A percentile compares a stretch with the other conserved stretches of the same genome.
phyloP scores from a whole-genome alignment of 805 yeast species.

The Suhomyces vadensis region DNA sequence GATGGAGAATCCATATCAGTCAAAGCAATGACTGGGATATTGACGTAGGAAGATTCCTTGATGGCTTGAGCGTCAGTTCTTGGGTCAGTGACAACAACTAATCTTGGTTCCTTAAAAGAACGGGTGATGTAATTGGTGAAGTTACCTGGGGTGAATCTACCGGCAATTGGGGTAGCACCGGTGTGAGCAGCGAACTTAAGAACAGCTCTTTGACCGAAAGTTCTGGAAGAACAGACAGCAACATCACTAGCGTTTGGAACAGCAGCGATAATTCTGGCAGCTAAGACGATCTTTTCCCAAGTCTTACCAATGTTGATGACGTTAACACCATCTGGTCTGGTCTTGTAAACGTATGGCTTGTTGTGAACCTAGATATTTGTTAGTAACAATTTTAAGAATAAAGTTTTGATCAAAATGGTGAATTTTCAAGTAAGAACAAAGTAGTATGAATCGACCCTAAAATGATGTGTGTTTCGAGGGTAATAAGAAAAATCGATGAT shows the following conservation, averaged over 20 bases:
- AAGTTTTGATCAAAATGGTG: background rate
- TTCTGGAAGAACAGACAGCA: slow-evolving; percentile 98
- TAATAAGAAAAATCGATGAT: no score
- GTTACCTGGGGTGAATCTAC: slow-evolving; percentile 99
- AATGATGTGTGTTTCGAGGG: no score
- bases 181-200: slow-evolving; percentile 99
- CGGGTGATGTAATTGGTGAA: slow-evolving; percentile 99
- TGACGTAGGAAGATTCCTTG: slow-evolving; percentile 99
- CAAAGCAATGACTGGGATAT: slow-evolving; percentile 99
- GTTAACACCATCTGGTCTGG: slow-evolving; percentile 99
- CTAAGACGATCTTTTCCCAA: slow-evolving; percentile 99
- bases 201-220: slow-evolving; percentile 99
- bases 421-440: slow-evolving; percentile 1
- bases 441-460: no score
- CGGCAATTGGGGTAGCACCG: slow-evolving; percentile 99
- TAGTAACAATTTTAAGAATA: slow-evolving; percentile 1
- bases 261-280: slow-evolving; percentile 99
- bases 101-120: slow-evolving; percentile 99
- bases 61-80: slow-evolving; percentile 99
- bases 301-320: slow-evolving; percentile 98
- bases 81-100: slow-evolving; percentile 98
- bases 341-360: slow-evolving; percentile 94
- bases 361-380: slow-evolving; percentile 72
- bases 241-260: slow-evolving; percentile 98
- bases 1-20: slow-evolving; percentile 98